Evolutionary conservation across 495 filamentous ascomycete genomes (phyloP), one percentile per base, ranked within the genome.

Genomic region (Baudoinia panamericana): DNA sequence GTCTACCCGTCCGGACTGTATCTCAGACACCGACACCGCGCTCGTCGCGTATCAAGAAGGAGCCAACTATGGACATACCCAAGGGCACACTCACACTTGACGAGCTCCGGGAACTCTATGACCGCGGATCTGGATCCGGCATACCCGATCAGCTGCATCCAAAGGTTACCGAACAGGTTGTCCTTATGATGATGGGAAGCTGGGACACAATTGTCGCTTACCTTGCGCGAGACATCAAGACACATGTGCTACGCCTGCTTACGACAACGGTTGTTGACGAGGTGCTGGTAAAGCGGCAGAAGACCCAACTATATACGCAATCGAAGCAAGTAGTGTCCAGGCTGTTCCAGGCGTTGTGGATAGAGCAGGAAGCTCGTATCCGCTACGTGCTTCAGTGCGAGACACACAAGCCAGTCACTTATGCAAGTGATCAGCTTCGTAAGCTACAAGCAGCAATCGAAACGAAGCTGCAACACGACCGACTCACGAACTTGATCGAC

Each of bases 111-210:
- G 34, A 63, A 18, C 50, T 51, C 13, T 62, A 61, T 9, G 54
- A 58, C 2, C 35, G 41, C 11, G 48, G 55, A 3, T 53, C 53
- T 1, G 46, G 28, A 16, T 58, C 59, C 17, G 53, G 49, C 4
- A 43, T 62, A 2, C 61, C 63, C 3, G 53, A 46, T 5, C 49
- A 61, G 26, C 38, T 62, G n/a, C 52, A 61, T 29, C 46, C 59
- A 12, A 56, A 50, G 9, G 59, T 60, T 2, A 44, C 59, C 8
- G 54, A 60, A 19, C 41, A 55, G 17, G 24, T 63, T 23, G 46
- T 51, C 12, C n/a, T 42, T 1, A 23, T 13, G 8, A 41, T 31
- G 11, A 15, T 55, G 0, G 10, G 37, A 9, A 10, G 39, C 12
- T 55, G 50, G 52, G 27, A 36, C 6, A 16, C 6, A 2, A 16